Conservation (phyloP, 2,329 filamentous ascomycete species). For the Talaromyces sp. region DNA sequence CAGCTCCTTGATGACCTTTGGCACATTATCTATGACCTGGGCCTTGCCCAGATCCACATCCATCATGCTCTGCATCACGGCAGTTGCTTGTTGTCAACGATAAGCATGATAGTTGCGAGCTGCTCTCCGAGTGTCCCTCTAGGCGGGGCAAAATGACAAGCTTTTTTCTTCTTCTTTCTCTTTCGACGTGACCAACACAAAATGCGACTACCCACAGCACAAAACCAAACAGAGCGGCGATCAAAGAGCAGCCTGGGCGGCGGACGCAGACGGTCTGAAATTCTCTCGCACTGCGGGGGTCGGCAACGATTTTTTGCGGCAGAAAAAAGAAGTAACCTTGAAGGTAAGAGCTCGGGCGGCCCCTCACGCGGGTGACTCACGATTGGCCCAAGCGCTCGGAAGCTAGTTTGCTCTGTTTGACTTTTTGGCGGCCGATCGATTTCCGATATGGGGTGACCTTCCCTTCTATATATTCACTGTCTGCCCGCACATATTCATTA, state of each 20-base stretch:
- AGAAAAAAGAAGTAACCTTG: constrained; percentile 1
- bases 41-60: constrained; percentile 61
- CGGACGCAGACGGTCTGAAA: not conserved
- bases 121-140: not conserved
- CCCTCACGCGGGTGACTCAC: not conserved
- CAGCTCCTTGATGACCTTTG: constrained; percentile 87
- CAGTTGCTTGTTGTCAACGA: constrained; percentile 25
- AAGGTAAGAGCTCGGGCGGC: not conserved
- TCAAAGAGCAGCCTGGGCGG: not conserved
- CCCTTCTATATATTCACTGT: not conserved
- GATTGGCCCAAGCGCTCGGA: not conserved
- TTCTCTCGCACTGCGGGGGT: constrained; percentile 11
- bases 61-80: constrained; percentile 36
- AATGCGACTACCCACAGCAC: not conserved
- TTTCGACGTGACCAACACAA: not conserved
- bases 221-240: not conserved
- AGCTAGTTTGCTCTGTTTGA: constrained; percentile 1
- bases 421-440: not conserved
- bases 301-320: constrained; percentile 13
- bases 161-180: not conserved
- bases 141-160: not conserved
- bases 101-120: constrained; percentile 28
- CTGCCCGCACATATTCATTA: not conserved
- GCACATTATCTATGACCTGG: constrained; percentile 82
- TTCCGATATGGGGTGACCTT: not conserved